Base-by-base conservation (phyloP, 2,329 filamentous ascomycete species). In the Ceratocystis destructans region DNA sequence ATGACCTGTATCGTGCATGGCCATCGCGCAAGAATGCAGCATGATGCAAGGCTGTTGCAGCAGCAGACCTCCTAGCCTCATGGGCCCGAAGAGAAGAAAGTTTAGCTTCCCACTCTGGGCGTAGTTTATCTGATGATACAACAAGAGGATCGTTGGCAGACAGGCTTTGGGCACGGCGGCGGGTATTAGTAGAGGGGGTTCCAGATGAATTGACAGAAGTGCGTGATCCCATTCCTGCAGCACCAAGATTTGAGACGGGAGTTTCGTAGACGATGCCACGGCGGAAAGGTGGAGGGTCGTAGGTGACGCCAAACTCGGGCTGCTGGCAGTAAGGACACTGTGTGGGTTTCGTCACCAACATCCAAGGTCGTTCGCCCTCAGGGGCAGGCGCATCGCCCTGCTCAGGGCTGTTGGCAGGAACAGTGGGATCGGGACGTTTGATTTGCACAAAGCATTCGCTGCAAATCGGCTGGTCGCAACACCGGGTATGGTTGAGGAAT, bases 371-470 rank as follows among this genome's bases (percentile, higher is more conserved):
- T 44, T 61, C n/a, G 74, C 71, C 15, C 33, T 59, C 53, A n/a
- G 53, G 25, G 25, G 53, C 53, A 71, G 71, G 6, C 70, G 62
- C 55, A 70, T 67, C 75, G 62, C 82, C 78, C 28, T 59, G 25
- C 17, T 17, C 28, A n/a, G 79, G 81, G 67, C 82, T 79, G 72
- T 94, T 89, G 73, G 96, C 90, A 1, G 90, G 90, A 48, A 91
- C 85, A 74, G 96, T 90, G 8, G 91, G 92, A 70, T 99, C 93
- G 3, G 91, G 87, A 53, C 94, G 85, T 75, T 96, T 97, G 74
- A 99, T 99, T 75, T 99, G 94, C 3, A 99, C 94, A 72, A 99
- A 99, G 75, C 94, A 99, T 77, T 99, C 94, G 53, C 92, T 97
- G 77, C 94, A 99, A 69, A 99, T 97, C 5, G 89, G 82, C 74